Conservation (phyloP, 805 yeast genomes). For the Blastobotrys mokoenaii region DNA sequence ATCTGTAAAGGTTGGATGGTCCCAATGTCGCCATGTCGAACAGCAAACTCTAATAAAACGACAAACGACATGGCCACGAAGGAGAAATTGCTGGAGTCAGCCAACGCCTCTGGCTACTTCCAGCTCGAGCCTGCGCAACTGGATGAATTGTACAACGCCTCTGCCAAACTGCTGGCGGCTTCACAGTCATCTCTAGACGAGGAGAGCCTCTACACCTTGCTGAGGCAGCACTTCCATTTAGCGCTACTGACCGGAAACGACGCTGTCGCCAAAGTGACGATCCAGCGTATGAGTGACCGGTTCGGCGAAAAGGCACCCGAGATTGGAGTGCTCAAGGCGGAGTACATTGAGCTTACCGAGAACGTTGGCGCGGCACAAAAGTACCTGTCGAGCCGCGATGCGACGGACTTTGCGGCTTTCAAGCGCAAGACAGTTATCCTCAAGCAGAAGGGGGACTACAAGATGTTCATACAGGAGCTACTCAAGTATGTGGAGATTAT, state of each 20-base stretch:
- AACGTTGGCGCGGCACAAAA: conserved; percentile 31
- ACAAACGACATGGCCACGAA: conserved; percentile 20
- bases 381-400: conserved; percentile 30
- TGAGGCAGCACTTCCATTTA: conserved; percentile 67
- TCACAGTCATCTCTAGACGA: conserved; percentile 30
- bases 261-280: conserved; percentile 56
- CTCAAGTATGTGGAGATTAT: conserved; percentile 47
- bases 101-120: conserved; percentile 43
- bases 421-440: conserved; percentile 28
- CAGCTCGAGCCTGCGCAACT: conserved; percentile 40
- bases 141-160: conserved; percentile 34
- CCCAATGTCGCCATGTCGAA: too few species aligned
- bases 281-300: conserved; percentile 59
- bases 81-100: conserved; percentile 43
- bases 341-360: conserved; percentile 49
- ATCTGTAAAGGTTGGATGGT: too few species aligned
- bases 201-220: conserved; percentile 43
- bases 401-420: conserved; percentile 20
- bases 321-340: conserved; percentile 44
- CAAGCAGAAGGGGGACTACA: conserved; percentile 22
- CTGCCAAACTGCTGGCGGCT: conserved; percentile 30
- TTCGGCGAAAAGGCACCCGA: conserved; percentile 52
- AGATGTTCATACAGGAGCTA: conserved; percentile 48
- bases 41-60: not conserved
- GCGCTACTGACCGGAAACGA: conserved; percentile 56